Evolutionary conservation across 768 basidiomycete species (phyloP), one percentile per base, ranked within the genome.

Genomic region (Calocybe indica): DNA sequence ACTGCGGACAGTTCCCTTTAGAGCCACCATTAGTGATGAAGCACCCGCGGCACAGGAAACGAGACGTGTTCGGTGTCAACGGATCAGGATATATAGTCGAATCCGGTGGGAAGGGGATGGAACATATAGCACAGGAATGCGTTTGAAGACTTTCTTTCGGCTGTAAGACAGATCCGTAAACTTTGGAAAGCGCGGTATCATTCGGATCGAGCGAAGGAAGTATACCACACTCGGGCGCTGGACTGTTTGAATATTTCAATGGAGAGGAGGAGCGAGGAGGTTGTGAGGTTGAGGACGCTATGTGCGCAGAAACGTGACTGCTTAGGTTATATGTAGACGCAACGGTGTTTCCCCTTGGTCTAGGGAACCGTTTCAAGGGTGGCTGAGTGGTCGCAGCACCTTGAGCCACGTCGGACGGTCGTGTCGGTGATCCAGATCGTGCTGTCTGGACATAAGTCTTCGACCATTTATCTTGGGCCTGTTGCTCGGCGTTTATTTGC

Each of bases 51-150:
- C 90, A 92, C 11, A 91, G 67, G 62, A 88, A 92, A 2, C 78
- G 75, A n/a, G 68, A 68, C 7, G 63, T 59, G 42, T 57, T 59
- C 5, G 64, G 51, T n/a, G 59, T 55, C 45, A 62, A 61, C 35
- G 84, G 85, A 56, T 90, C 83, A 1, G 90, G 90, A 58, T 89
- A 92, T 50, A 92, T 88, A 30, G 90, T 92, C 14, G 85, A 79
- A 61, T 92, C 89, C 2, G 89, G 88, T 33, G 81, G 77, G 58
- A 92, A 92, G 7, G 73, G 68, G 0, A 72, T 62, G 11, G 70
- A 66, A 59, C 90, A 92, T 9, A 80, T 60, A 32, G 75, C 76
- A 60, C 90, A 92, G 3, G 79, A 77, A 56, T 84, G 83, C 28
- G 81, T 75, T 7, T 75, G 62, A n/a, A 91, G 72, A 5, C 83